Evolutionary conservation across 75 land plant species (phyloP).

Genomic region (Cryptomeria japonica): DNA sequence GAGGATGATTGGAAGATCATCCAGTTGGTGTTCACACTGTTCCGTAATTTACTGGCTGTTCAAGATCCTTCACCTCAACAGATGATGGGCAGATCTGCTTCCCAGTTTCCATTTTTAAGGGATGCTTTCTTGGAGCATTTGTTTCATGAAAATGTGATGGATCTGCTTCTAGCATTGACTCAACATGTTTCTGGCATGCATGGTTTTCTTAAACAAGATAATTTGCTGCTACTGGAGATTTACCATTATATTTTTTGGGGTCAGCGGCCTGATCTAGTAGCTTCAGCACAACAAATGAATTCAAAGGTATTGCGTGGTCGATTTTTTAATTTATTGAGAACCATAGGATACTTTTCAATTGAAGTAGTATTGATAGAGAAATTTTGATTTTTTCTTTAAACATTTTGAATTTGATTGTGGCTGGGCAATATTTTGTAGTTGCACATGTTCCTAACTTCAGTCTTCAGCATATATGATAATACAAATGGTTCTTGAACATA

Average conservation of each 20-base stretch:
- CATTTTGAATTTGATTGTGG: neutral
- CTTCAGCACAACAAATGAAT: constrained; percentile 23
- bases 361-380: no score
- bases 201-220: constrained; percentile 69
- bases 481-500: neutral
- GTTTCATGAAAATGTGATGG: constrained; percentile 92
- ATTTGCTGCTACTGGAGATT: constrained; percentile 76
- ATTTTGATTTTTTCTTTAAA: neutral
- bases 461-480: neutral
- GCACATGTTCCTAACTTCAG: neutral
- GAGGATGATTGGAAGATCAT: constrained; percentile 96
- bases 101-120: constrained; percentile 55
- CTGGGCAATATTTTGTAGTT: neutral
- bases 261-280: constrained; percentile 79
- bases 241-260: constrained; percentile 79
- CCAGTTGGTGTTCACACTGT: constrained; percentile 85
- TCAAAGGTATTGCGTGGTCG: constrained; percentile 25
- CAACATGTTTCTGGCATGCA: constrained; percentile 65
- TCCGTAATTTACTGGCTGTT: constrained; percentile 85
- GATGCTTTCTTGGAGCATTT: constrained; percentile 79
- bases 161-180: constrained; percentile 76
- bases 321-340: neutral
- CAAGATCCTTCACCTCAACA: constrained; percentile 64
- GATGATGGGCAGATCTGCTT: constrained; percentile 49
- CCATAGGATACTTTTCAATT: neutral